Evolutionary conservation across 202 grass and related monocot genomes (phyloP).

Genomic region (Miscanthus sacchariflorus): DNA sequence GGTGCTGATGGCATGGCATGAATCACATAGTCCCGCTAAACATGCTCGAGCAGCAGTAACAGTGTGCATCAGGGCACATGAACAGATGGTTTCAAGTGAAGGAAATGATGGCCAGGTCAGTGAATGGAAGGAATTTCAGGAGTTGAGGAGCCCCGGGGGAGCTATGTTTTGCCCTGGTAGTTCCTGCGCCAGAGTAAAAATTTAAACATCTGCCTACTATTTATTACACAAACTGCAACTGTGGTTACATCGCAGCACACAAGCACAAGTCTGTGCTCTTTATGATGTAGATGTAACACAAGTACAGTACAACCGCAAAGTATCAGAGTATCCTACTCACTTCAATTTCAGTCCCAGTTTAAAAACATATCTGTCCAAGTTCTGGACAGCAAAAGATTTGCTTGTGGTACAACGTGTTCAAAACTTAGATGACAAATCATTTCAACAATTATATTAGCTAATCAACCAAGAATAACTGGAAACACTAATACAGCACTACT

Average conservation of each 20-base stretch:
- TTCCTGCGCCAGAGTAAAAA: constrained; percentile 95
- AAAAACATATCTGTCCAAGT: neutral
- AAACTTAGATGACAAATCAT: neutral
- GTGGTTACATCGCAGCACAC: neutral
- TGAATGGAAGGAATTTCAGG: constrained; percentile 56
- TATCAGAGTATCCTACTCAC: neutral
- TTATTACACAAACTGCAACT: constrained; percentile 41
- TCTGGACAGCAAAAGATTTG: neutral
- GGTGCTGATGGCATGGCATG: constrained; percentile 53
- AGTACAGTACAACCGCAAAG: neutral
- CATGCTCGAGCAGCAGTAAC: constrained; percentile 46
- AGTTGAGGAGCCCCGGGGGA: constrained; percentile 61
- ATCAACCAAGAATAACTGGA: neutral
- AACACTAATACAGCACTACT: neutral
- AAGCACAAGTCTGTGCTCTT: neutral
- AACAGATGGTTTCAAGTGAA: constrained; percentile 44
- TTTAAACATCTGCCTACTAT: constrained; percentile 67
- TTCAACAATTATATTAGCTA: neutral
- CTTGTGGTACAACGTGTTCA: neutral
- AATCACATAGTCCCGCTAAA: constrained; percentile 51
- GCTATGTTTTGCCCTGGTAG: constrained; percentile 61
- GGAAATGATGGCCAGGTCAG: constrained; percentile 51
- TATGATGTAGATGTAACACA: neutral
- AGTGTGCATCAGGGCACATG: constrained; percentile 48
- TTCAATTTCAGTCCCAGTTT: neutral